Conservation (phyloP, 164 flowering plant genomes). For the Macadamia tetraphylla region DNA sequence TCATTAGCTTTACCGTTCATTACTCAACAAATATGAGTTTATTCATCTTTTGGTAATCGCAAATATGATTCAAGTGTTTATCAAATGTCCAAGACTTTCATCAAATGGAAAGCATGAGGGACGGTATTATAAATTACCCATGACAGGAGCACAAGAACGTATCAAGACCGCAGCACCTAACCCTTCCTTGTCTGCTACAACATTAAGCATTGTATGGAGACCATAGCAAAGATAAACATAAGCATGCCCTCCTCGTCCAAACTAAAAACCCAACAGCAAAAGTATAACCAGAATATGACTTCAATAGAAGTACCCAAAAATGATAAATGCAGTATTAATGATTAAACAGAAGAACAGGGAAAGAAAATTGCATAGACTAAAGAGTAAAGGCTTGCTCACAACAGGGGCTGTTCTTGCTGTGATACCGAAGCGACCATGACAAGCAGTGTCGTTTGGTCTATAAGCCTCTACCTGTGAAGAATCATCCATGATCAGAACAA, state of each 20-base stretch:
- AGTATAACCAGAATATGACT: not conserved
- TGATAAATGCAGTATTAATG: not conserved
- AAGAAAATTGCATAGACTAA: not conserved
- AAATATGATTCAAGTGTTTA: not conserved
- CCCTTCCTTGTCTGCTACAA: slow-evolving; percentile 94
- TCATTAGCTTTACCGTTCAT: too few species aligned
- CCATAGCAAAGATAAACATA: slow-evolving; percentile 98
- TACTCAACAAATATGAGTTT: too few species aligned
- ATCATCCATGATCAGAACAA: not conserved
- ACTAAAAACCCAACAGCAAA: slow-evolving; percentile 29
- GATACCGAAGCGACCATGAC: slow-evolving; percentile 88
- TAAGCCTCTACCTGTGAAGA: slow-evolving; percentile 84
- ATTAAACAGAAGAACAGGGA: not conserved
- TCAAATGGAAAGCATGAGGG: not conserved
- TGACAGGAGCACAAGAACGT: slow-evolving; percentile 83
- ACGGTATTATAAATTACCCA: slow-evolving; percentile 41
- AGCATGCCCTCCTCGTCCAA: slow-evolving; percentile 94
- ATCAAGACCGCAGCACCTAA: slow-evolving; percentile 90
- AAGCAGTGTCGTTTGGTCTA: slow-evolving; percentile 88
- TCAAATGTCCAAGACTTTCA: not conserved
- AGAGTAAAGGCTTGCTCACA: slow-evolving; percentile 39
- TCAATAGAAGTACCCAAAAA: too few species aligned
- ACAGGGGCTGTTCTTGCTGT: slow-evolving; percentile 93
- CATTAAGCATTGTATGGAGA: slow-evolving; percentile 86
- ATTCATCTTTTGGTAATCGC: too few species aligned